phyloP scores from a whole-genome alignment of 495 filamentous ascomycete species.

The Parachaetomium inaequale region DNA sequence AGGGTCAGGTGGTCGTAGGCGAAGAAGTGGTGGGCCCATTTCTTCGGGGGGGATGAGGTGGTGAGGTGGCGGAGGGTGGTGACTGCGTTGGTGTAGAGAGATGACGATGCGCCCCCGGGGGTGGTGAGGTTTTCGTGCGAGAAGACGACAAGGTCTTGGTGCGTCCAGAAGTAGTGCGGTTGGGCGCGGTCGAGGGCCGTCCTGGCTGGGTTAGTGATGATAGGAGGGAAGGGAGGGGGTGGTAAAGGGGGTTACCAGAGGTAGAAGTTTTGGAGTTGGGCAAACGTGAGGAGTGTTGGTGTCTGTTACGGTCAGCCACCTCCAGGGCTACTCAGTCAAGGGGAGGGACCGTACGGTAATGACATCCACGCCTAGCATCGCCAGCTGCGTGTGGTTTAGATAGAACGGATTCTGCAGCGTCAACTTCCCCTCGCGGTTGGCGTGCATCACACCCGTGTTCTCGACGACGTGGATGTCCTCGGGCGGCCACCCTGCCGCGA shows the following conservation, averaged over 20 bases:
- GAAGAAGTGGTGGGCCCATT: slow-evolving; percentile 55
- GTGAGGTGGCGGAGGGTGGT: slow-evolving; percentile 38
- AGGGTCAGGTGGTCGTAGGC: slow-evolving; percentile 56
- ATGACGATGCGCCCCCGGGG: slow-evolving; percentile 32
- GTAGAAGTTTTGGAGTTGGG: slow-evolving; percentile 62
- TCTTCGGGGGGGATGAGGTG: slow-evolving; percentile 14
- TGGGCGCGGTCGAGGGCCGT: slow-evolving; percentile 44
- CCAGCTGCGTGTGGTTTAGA: slow-evolving; percentile 53
- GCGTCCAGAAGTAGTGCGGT: slow-evolving; percentile 58
- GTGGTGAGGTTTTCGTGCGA: slow-evolving; percentile 40
- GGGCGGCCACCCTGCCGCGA: slow-evolving; percentile 59
- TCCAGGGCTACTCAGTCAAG: background rate
- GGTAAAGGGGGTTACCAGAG: slow-evolving; percentile 24
- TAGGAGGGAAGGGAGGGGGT: background rate
- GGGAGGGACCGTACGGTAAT: slow-evolving; percentile 26
- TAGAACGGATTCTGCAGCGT: slow-evolving; percentile 61
- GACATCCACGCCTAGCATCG: slow-evolving; percentile 52
- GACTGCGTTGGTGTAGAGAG: slow-evolving; percentile 49
- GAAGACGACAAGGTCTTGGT: slow-evolving; percentile 56
- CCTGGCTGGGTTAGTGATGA: slow-evolving; percentile 22
- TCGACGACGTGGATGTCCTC: slow-evolving; percentile 59
- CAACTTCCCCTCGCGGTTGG: slow-evolving; percentile 46
- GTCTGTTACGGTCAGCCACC: slow-evolving; percentile 27
- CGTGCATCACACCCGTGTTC: slow-evolving; percentile 58
- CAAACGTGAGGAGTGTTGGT: slow-evolving; percentile 57